A percentile compares a stretch with the other conserved stretches of the same genome.
phyloP scores from a whole-genome alignment of 2,329 filamentous ascomycete genomes.

The Chlorencoelia australis region DNA sequence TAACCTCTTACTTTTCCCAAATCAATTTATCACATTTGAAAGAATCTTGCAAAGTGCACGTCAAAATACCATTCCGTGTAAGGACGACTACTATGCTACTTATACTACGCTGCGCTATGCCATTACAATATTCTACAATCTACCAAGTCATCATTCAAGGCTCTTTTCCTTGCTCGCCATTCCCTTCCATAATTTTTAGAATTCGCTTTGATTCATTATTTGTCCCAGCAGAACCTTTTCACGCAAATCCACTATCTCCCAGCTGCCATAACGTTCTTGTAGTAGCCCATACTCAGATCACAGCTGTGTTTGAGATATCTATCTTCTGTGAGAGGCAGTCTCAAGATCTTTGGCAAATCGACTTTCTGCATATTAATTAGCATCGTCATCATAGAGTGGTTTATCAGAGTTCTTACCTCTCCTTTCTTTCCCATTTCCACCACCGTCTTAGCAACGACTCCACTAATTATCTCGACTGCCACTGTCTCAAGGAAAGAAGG shows the following conservation, averaged over 20 bases:
- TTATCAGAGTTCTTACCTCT: slow-evolving; percentile 37
- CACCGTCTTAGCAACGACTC: slow-evolving; percentile 58
- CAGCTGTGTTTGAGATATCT: slow-evolving; percentile 60
- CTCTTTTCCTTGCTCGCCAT: slow-evolving; percentile 20
- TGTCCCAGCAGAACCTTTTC: too few species aligned
- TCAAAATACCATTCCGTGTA: too few species aligned
- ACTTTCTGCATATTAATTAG: slow-evolving; percentile 30
- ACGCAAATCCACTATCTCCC: slow-evolving; percentile 13
- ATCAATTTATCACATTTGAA: too few species aligned
- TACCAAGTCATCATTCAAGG: slow-evolving; percentile 13
- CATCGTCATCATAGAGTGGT: neutral
- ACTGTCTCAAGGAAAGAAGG: slow-evolving; percentile 50
- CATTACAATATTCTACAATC: slow-evolving; percentile 13
- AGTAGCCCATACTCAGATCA: slow-evolving; percentile 60
- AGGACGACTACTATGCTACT: slow-evolving; percentile 5
- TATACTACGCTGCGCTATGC: slow-evolving; percentile 16
- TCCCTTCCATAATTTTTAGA: slow-evolving; percentile 4
- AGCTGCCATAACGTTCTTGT: slow-evolving; percentile 29
- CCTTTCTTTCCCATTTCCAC: slow-evolving; percentile 44
- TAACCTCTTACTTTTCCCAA: too few species aligned
- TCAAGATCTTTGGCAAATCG: slow-evolving; percentile 39
- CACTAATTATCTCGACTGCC: slow-evolving; percentile 74
- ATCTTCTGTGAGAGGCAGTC: slow-evolving; percentile 62
- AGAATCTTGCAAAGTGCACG: too few species aligned
- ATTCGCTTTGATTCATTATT: too few species aligned